A percentile compares a stretch with the other conserved stretches of the same genome.
Evolutionary conservation across 1,284 basidiomycete genomes (phyloP).

Genomic region (Ganoderma lucidum): DNA sequence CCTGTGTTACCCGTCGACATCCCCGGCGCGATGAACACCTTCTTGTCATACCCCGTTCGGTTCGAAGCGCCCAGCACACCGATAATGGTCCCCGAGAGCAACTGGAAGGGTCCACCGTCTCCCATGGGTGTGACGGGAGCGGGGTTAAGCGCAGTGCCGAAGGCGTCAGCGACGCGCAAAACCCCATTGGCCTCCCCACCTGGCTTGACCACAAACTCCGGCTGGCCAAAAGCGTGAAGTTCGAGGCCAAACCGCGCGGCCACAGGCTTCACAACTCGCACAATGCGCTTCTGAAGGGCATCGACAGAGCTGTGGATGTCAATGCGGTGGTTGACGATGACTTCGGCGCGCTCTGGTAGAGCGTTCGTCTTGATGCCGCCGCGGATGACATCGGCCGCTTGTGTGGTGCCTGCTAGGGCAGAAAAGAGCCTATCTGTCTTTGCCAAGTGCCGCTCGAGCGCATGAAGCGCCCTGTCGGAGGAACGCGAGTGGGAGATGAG

Average conservation of each 20-base stretch:
- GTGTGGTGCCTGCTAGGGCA: conserved; percentile 66
- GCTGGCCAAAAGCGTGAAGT: conserved; percentile 56
- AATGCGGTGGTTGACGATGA: conserved; percentile 62
- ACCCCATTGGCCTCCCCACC: conserved; percentile 31
- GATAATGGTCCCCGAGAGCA: conserved; percentile 60
- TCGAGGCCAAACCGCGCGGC: conserved; percentile 59
- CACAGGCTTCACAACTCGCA: conserved; percentile 48
- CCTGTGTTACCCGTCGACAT: conserved; percentile 35
- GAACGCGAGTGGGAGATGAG: conserved; percentile 46
- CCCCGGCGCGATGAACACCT: conserved; percentile 37
- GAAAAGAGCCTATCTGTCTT: conserved; percentile 39
- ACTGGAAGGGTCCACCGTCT: conserved; percentile 52
- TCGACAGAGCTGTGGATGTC: conserved; percentile 55
- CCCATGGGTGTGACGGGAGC: conserved; percentile 61
- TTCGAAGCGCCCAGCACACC: conserved; percentile 46
- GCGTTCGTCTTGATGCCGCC: conserved; percentile 73
- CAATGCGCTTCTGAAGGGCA: conserved; percentile 51
- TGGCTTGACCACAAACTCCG: conserved; percentile 24
- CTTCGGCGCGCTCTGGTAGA: conserved; percentile 60
- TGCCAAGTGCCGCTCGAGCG: conserved; percentile 50
- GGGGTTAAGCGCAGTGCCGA: conserved; percentile 55
- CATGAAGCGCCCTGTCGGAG: conserved; percentile 50
- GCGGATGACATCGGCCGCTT: conserved; percentile 71
- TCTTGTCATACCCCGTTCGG: conserved; percentile 42
- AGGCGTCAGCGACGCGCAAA: conserved; percentile 50